Conservation (phyloP, 495 filamentous ascomycete species). For the Jackrogersella minutella region DNA sequence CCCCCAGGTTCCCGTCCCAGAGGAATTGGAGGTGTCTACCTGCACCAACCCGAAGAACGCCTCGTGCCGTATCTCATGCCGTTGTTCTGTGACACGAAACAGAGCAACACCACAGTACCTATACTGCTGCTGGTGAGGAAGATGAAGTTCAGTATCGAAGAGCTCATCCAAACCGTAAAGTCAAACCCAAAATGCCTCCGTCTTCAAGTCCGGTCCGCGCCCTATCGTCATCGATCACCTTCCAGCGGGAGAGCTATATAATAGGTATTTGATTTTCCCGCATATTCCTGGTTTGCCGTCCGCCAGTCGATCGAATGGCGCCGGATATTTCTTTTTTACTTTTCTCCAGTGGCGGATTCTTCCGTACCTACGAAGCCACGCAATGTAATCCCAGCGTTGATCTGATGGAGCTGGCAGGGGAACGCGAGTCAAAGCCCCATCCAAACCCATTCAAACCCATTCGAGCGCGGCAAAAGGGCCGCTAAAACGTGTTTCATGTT, state of each 20-base stretch:
- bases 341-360: slow-evolving; percentile 30
- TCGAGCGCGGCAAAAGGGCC: slow-evolving; percentile 13
- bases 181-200: not conserved
- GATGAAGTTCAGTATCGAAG: not conserved
- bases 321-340: slow-evolving; percentile 17
- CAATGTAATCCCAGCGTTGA: slow-evolving; percentile 37
- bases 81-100: slow-evolving; percentile 23
- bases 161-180: not conserved
- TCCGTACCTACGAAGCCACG: slow-evolving; percentile 28
- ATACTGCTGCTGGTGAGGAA: no score
- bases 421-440: slow-evolving; percentile 18
- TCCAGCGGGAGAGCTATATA: not conserved
- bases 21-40: slow-evolving; percentile 14
- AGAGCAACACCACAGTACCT: not conserved
- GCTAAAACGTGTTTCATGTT: slow-evolving; percentile 41
- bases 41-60: slow-evolving; percentile 30
- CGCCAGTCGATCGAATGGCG: slow-evolving; percentile 10
- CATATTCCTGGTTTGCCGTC: not conserved
- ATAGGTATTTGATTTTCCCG: slow-evolving; percentile 1
- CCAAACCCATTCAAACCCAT: no score
- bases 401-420: slow-evolving; percentile 28
- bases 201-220: not conserved
- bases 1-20: slow-evolving; percentile 5
- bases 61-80: slow-evolving; percentile 16
- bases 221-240: slow-evolving; percentile 2